Conservation (phyloP, 208 protist species). For the Leishmania guyanensis region DNA sequence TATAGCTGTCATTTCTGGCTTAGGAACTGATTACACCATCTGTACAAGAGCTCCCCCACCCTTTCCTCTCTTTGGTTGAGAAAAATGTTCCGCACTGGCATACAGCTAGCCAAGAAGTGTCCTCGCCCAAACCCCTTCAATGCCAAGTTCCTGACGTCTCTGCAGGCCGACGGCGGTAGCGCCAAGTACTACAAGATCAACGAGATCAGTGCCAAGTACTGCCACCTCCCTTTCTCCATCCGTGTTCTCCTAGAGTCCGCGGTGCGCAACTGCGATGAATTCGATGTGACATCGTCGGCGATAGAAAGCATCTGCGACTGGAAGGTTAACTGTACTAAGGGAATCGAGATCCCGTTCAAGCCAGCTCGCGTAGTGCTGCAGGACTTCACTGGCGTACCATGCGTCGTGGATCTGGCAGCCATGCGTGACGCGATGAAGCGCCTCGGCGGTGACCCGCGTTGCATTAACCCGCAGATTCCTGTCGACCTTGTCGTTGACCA, state of each 20-base stretch:
- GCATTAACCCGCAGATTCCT: constrained; percentile 96
- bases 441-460: constrained; percentile 90
- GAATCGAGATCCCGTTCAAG: constrained; percentile 96
- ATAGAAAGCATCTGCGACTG: constrained; percentile 95
- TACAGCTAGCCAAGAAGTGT: constrained; percentile 34
- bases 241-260: constrained; percentile 96
- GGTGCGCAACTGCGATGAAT: constrained; percentile 96
- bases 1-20: not conserved
- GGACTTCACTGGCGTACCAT: constrained; percentile 96
- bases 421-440: constrained; percentile 94
- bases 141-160: constrained; percentile 63
- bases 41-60: not conserved
- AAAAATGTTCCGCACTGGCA: constrained; percentile 61
- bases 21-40: not conserved
- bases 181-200: constrained; percentile 86
- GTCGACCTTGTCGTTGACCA: constrained; percentile 98
- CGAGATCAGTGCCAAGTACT: constrained; percentile 80
- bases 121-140: constrained; percentile 72
- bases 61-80: constrained; percentile 1
- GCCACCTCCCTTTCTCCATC: constrained; percentile 94
- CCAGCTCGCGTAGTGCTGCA: constrained; percentile 95
- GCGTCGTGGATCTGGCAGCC: constrained; percentile 96
- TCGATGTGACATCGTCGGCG: constrained; percentile 88
- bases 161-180: constrained; percentile 52
- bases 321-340: constrained; percentile 87